Evolutionary conservation across 176 grass and related monocot genomes (phyloP).

Genomic region (Eragrostis nindensis): DNA sequence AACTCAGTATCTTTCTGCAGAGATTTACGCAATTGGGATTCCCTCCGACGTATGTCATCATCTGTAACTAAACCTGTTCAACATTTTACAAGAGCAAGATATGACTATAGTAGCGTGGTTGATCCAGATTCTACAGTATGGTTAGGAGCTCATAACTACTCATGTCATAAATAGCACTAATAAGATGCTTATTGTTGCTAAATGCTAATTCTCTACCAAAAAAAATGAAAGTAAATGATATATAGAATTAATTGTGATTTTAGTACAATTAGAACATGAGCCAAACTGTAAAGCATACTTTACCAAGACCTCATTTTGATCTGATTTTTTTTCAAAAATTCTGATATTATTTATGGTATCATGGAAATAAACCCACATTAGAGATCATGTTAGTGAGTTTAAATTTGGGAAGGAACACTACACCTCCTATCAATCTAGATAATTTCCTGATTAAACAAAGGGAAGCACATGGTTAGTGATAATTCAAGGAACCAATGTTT

Average conservation of each 20-base stretch:
- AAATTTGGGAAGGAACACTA: background rate
- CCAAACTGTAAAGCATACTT: background rate
- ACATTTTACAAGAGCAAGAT: constrained; percentile 12
- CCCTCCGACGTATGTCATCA: constrained; percentile 67
- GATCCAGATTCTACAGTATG: background rate
- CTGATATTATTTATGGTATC: background rate
- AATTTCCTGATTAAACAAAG: background rate
- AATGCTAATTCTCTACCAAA: background rate
- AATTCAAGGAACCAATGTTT: background rate
- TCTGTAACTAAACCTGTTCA: constrained; percentile 81
- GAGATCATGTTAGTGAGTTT: background rate
- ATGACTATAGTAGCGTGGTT: background rate
- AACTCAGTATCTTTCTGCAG: constrained; percentile 66
- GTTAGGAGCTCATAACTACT: background rate
- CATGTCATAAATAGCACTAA: background rate
- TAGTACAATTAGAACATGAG: background rate
- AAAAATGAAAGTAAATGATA: background rate
- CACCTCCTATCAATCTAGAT: background rate
- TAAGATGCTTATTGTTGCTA: background rate
- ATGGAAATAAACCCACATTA: background rate
- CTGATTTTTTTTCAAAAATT: background rate
- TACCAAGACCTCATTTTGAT: background rate
- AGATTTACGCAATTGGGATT: constrained; percentile 66
- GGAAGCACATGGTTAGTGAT: background rate
- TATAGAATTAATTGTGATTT: background rate